These are phyloP conservation scores for Collybia mongolica DNA, from an alignment of 768 basidiomycete genomes.

Conservation along the genomic window DNA sequence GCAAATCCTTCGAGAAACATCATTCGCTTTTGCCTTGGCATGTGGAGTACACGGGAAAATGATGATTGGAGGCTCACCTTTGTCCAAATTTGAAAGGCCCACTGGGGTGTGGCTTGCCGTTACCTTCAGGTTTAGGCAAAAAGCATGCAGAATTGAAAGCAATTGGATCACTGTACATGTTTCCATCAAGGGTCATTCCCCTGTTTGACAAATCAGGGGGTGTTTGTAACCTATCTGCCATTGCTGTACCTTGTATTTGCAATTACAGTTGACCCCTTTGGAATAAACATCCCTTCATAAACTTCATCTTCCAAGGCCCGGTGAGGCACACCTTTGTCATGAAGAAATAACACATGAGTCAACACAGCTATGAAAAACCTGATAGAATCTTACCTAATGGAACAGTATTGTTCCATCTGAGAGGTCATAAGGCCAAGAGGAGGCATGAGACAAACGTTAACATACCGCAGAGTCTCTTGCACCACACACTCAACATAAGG, in stretches of 20 bases:
- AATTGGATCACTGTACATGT: slow-evolving; percentile 4
- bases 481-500: slow-evolving; percentile 18
- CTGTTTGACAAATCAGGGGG: background rate
- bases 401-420: slow-evolving; percentile 11
- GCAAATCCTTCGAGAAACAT: slow-evolving; percentile 26
- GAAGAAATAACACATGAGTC: background rate
- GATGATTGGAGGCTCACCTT: slow-evolving; percentile 22
- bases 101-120: slow-evolving; percentile 20
- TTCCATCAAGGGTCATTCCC: slow-evolving; percentile 8
- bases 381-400: slow-evolving; percentile 1
- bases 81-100: slow-evolving; percentile 43
- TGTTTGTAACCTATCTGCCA: background rate
- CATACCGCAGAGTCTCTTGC: slow-evolving; percentile 12
- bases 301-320: slow-evolving; percentile 8
- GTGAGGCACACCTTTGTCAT: slow-evolving; percentile 14
- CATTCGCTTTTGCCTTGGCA: background rate
- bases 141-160: slow-evolving; percentile 8
- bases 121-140: slow-evolving; percentile 23
- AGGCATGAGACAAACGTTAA: background rate
- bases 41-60: background rate
- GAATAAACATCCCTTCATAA: slow-evolving; percentile 10
- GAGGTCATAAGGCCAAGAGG: background rate
- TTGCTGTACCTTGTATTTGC: background rate
- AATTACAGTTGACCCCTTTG: slow-evolving; percentile 7
- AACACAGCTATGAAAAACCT: background rate